Conservation (phyloP, 305 asterid species). For the Striga hermonthica region DNA sequence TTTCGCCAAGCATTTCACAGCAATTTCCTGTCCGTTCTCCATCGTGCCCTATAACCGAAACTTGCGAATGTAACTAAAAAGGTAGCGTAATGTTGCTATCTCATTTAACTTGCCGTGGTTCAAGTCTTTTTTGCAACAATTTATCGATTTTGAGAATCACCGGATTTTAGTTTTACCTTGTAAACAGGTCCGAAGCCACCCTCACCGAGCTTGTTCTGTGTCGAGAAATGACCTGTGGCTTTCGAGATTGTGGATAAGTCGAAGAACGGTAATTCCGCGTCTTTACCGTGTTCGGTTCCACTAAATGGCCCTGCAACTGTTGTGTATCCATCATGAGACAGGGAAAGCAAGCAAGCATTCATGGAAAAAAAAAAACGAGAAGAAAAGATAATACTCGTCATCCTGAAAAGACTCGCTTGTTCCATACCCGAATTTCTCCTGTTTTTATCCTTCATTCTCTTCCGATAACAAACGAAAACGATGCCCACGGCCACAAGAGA, state of each 20-base stretch:
- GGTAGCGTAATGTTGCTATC: background rate
- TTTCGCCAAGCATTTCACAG: slow-evolving; percentile 33
- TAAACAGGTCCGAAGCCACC: slow-evolving; percentile 7
- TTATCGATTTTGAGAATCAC: background rate
- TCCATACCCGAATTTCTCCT: background rate
- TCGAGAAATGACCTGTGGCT: background rate
- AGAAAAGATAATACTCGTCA: background rate
- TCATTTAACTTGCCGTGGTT: background rate
- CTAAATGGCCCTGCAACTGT: background rate
- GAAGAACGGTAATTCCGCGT: background rate
- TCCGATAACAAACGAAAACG: background rate
- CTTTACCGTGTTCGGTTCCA: background rate
- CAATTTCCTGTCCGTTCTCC: slow-evolving; percentile 35
- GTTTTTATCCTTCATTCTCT: background rate
- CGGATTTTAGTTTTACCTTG: background rate
- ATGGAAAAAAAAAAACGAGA: background rate
- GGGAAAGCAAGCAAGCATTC: background rate
- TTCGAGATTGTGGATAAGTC: background rate
- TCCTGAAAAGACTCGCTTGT: background rate
- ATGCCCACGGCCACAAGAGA: background rate
- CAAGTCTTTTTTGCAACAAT: background rate
- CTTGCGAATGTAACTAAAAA: background rate
- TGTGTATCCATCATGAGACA: background rate
- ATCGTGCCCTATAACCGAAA: slow-evolving; percentile 29
- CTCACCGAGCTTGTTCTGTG: background rate